These are phyloP conservation scores for Croton laevigatus DNA, from an alignment of 441 rosid species.

Conservation along the genomic window DNA sequence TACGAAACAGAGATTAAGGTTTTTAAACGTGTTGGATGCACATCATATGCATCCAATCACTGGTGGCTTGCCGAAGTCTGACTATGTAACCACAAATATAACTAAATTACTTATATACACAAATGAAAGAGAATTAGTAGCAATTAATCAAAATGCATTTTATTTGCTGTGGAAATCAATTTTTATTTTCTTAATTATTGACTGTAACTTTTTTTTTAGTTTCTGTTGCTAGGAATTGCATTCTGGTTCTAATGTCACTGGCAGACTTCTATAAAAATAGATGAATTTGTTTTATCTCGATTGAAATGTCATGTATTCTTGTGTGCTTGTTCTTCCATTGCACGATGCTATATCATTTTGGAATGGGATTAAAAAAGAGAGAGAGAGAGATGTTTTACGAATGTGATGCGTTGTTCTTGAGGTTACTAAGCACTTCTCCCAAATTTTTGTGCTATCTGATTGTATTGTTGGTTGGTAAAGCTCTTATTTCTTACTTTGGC, in stretches of 20 bases:
- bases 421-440: background rate
- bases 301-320: background rate
- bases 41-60: background rate
- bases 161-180: background rate
- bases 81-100: background rate
- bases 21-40: background rate
- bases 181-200: background rate
- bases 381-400: background rate
- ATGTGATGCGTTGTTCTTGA: background rate
- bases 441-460: conserved; percentile 3
- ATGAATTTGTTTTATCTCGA: background rate
- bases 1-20: background rate
- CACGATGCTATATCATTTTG: background rate
- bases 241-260: background rate
- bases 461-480: background rate
- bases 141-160: background rate
- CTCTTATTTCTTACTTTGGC: conserved; percentile 21
- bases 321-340: background rate
- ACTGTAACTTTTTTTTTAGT: background rate
- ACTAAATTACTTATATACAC: background rate
- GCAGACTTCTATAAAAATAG: background rate
- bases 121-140: background rate
- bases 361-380: background rate
- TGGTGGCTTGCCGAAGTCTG: background rate
- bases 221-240: background rate